Base-by-base conservation (phyloP, 2,329 filamentous ascomycete genomes). In the Aspergillus cejpii region DNA sequence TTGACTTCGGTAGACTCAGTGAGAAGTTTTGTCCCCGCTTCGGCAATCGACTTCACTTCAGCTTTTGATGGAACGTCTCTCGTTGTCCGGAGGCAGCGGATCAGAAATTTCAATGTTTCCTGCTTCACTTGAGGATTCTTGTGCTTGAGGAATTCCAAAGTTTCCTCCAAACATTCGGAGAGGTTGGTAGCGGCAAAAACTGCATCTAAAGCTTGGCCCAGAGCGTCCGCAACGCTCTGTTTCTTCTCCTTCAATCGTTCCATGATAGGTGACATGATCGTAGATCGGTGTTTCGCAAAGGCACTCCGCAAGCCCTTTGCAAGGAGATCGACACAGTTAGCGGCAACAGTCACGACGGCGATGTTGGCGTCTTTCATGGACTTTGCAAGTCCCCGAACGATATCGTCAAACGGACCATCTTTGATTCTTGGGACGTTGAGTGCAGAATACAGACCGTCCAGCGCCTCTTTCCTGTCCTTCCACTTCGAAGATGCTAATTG, bases 281-380 rank as follows among this genome's bases (percentile, higher is more conserved):
- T 78, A 2, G 83, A 74, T 42, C 90, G 82, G 64, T 98, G 88
- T 67, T 86, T 95, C 42, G 72, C 75, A 63, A 94, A 98, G 19
- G 76, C 71, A 57, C 79, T 83, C 36, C 87, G 83, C 49, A 98
- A 65, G 39, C 92, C 92, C 59, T 87, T 92, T 37, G 90, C 91
- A 20, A 98, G 73, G 21, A 85, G 78, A 59, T 97, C 90, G 26
- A 96, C 85, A 67, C 91, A 95, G 58, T 94, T 90, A 2, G 91
- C 92, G 5, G 94, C 91, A 52, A 92, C 84, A 1, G 85, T 92
- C 15, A 96, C 92, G 39, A 97, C 92, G 4, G 87, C 85, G 55
- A 98, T 85, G 62, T 98, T 98, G 57, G 94, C 92, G 57, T 98
- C 94, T 68, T 98, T 98, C 92, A 98, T 98, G 57, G 81, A 88